These are phyloP conservation scores for Arthromyces matolae DNA, from an alignment of 768 basidiomycete species.

Conservation along the genomic window DNA sequence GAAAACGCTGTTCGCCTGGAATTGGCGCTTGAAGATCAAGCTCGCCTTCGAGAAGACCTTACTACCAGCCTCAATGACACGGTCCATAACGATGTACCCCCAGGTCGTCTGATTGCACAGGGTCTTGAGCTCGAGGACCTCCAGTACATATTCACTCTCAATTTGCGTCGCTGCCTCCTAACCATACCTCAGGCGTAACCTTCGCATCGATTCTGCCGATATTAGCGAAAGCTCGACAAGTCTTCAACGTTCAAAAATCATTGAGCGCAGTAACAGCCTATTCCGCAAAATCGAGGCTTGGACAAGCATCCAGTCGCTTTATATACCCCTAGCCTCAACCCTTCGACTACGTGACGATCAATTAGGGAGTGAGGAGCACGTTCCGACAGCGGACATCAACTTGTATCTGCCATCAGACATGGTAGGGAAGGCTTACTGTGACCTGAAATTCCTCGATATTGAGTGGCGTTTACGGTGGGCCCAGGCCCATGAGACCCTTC, in stretches of 20 bases:
- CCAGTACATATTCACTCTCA: too few species aligned
- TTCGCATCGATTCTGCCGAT: too few species aligned
- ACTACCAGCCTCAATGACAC: neutral
- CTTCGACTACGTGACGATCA: conserved; percentile 4
- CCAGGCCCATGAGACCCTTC: conserved; percentile 25
- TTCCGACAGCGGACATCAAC: neutral
- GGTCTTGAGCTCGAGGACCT: conserved; percentile 30
- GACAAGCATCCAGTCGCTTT: conserved; percentile 23
- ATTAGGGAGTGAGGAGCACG: neutral
- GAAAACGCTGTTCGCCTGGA: neutral
- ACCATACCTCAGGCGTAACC: too few species aligned
- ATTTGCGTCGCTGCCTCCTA: too few species aligned
- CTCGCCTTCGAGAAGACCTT: neutral
- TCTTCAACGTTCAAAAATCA: conserved; percentile 25
- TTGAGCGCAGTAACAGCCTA: conserved; percentile 21
- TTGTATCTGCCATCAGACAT: conserved; percentile 6
- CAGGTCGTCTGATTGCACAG: neutral
- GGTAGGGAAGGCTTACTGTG: neutral
- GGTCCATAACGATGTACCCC: conserved; percentile 1
- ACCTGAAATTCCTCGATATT: conserved; percentile 8
- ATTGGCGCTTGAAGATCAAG: neutral
- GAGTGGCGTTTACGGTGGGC: conserved; percentile 27
- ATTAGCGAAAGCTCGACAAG: too few species aligned
- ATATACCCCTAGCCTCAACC: conserved; percentile 20
- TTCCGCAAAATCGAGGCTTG: conserved; percentile 24